A percentile compares a stretch with the other conserved stretches of the same genome.
Conservation (phyloP, 306 rosid species). For the Trifolium subterraneum region DNA sequence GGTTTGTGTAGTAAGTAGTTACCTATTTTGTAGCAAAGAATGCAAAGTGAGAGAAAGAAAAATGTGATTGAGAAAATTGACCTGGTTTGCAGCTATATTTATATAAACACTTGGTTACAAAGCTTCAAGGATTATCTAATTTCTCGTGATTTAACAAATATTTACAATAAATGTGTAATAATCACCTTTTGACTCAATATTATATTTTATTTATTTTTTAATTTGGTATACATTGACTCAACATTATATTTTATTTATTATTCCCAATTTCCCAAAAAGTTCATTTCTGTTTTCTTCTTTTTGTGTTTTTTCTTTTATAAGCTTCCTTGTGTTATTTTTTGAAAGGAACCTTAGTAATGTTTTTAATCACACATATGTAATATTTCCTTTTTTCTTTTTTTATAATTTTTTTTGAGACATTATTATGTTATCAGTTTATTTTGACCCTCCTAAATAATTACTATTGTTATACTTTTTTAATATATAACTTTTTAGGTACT, state of each 20-base stretch:
- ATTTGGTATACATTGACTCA: no score
- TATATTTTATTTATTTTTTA: constrained; percentile 39
- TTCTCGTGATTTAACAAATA: constrained; percentile 48
- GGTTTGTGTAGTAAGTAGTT: constrained; percentile 36
- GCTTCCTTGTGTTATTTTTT: neutral
- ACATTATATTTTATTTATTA: no score
- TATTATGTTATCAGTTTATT: no score
- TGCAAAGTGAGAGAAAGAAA: constrained; percentile 29
- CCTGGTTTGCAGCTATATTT: constrained; percentile 44
- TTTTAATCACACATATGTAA: no score
- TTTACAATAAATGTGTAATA: constrained; percentile 31
- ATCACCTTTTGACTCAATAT: constrained; percentile 48
- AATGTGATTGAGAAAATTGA: constrained; percentile 44
- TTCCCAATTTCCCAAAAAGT: constrained; percentile 52
- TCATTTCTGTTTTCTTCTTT: constrained; percentile 36
- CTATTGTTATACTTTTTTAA: no score
- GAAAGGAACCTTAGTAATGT: no score
- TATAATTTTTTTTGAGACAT: no score
- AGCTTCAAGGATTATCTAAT: constrained; percentile 45
- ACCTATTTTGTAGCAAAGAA: constrained; percentile 43
- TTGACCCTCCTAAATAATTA: no score
- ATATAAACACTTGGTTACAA: constrained; percentile 38
- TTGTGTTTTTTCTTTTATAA: neutral
- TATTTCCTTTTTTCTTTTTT: no score
- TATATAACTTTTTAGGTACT: no score